Base-by-base conservation (phyloP, 139 green algal genomes). In the Asterochloris sp. region DNA sequence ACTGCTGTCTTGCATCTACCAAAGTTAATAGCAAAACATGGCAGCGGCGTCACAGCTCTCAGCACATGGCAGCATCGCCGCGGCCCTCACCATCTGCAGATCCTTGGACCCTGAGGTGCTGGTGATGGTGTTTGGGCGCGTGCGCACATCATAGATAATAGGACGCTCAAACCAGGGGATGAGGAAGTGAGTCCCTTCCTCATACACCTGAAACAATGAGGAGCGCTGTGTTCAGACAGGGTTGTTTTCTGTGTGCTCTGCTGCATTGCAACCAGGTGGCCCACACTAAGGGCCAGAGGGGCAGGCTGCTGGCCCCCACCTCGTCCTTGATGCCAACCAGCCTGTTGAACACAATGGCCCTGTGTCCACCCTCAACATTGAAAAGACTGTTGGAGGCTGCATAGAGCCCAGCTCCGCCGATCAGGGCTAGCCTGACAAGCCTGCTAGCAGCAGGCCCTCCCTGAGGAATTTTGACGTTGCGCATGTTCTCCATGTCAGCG, bases 341-440 rank as follows among this genome's bases (percentile, higher is more conserved):
- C 8, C 97, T 87, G 86, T 99, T 99, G 92, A 99, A 99, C 11
- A 99, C 94, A 75, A 99, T 98, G 12, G 94, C 97, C 21, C 97
- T 88, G 87, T 99, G 96, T 69, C 97, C 97, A 81, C 97, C 97
- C 85, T 99, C 97, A 62, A 99, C 97, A 86, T 98, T 99, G 89
- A 99, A 99, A 10, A 99, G 78, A 73, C 85, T 93, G 88, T 99
- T 95, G 9, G 90, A 86, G 27, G 86, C 76, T 21, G 88, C 93
- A 77, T 96, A 98, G 0, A 92, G 76, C 16, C 84, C 85, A n/a
- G 88, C 89, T 21, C 88, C 89, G 6, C 89, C 89, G 12, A 91
- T 21, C 10, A 90, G 21, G 0, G 89, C 67, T 13, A 88, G 62
- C 10, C 61, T 67, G 13, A 81, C 88, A n/a, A 92, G 80, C 38